Evolutionary conservation across 805 yeast species (phyloP), one percentile per base, ranked within the genome.

Genomic region (Diddensiella transvaalensis): DNA sequence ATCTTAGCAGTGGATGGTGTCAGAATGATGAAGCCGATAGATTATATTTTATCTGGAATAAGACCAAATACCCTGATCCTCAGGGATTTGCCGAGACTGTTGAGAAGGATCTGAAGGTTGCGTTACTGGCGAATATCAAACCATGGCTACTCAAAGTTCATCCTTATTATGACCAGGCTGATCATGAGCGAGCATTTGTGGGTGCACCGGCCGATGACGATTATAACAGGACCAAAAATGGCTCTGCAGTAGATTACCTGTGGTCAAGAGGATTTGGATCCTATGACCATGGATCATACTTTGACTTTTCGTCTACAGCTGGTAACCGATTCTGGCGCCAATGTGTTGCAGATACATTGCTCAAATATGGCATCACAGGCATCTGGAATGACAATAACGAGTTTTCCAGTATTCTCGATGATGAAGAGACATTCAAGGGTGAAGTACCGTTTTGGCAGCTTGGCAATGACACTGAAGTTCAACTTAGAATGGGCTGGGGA

Each of bases 1-100:
- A 47, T 36, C 48, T 47, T n/a, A 22, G 39, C 36, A 45, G 49
- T 18, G 50, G 50, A 6, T 47, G 50, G 50, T 47, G 50, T 33
- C 51, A 45, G 29, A 23, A 32, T 40, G 36, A 15, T 21, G 30
- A 13, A 11, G 49, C 42, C 8, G 50, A 47, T 18, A 13, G 50
- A 18, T 39, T 21, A 26, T 47, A 18, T 22, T 47, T 47, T 33
- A 6, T 15, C 5, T 47, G 50, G 50, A 47, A 47, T 23, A 30
- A 13, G 6, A 32, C 10, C 3, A 48, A 46, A 45, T 47, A 46
- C 24, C 50, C 50, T 11, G 36, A 22, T 22, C 50, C 50, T 10
- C 26, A 33, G 30, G 37, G 30, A 15, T 47, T 47, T 24, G 51
- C 19, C 37, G n/a, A 46, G 18, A 45, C 10, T 6, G 30, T 47